Base-by-base conservation (phyloP, 2,329 filamentous ascomycete genomes). In the Penicillium sp. region DNA sequence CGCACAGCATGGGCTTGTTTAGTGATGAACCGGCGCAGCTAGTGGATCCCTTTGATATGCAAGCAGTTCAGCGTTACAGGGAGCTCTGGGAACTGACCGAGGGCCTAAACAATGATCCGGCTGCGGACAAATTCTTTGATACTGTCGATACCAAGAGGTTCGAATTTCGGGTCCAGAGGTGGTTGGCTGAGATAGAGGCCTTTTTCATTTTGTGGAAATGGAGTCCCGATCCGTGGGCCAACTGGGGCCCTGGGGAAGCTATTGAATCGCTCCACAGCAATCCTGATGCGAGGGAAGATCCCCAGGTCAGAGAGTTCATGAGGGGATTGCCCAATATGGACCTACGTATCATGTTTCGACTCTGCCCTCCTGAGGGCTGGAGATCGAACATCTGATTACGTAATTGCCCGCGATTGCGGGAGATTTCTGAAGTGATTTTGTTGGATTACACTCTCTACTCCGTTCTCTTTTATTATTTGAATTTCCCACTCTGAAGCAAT, bases 401-500 rank as follows among this genome's bases (percentile, higher is more conserved):
- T 53, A 53, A 52, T 36, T 18, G 51, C 36, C 44, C 52, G 42
- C 39, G 29, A 39, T 52, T 11, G 31, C 49, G 44, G 55, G 51
- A 52, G 49, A 58, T 63, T 64, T 63, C 62, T 58, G 52, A 51
- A 48, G 31, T 48, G 45, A 47, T 29, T 58, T 45, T 49, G 56
- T 40, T 55, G 47, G 43, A 46, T 5, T 27, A 27, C 24, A 44
- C 36, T 49, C 45, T n/a, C 13, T 34, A 13, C 32, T 13, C 4
- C 10, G 11, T 14, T 36, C 34, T 34, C 13, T 34, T 34, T 34
- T 10, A 11, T 44, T 52, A 43, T 43, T 42, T 55, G 44, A 47
- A 50, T 47, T 46, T 13, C 42, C 39, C 31, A 49, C 11, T 39
- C 49, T 31, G 42, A 55, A 59, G 61, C 56, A 59, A 71, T 71